Evolutionary conservation across 225 moss, liverwort and hornwort genomes (phyloP), one percentile per base, ranked within the genome.

Genomic region (Straminergon stramineum): DNA sequence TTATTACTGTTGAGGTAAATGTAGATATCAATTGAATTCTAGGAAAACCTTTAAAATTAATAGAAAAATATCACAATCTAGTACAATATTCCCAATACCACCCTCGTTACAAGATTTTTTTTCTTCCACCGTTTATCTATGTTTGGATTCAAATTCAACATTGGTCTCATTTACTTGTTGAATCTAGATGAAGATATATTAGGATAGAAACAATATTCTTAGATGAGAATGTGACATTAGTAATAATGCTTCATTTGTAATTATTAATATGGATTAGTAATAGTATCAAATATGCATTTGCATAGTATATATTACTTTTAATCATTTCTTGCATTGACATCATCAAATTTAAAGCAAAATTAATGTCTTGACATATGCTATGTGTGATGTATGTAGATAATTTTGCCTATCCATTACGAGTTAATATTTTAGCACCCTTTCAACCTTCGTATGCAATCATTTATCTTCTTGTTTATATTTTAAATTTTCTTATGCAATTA

Each of bases 401-500:
- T 61, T 88, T 89, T 88, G 92, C 92, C 30, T 93, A 93, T 39
- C 94, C 94, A 66, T 67, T 94, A 12, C 85, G 92, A 26, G 93
- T 94, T 21, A 94, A 92, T 52, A 93, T 94, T 87, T 87, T 94
- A 90, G 94, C 93, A 20, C 92, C 94, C 8, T 94, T 93, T 90
- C 94, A 93, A 83, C 94, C 94, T 86, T 94, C 93, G 93, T 94
- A 86, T 34, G 94, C 52, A 78, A 13, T 26, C 80, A 43, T 56
- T 30, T 7, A 31, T 35, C 7, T 11, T 14, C 17, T 41, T 58
- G 0, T 12, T n/a, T 77, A 5, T 15, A 3, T 35, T 34, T 84
- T 17, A 9, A 7, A 4, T 58, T 7, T 65, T 51, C 5, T 23
- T 39, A 3, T 2, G 10, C 14, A 64, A 21, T 10, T 21, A 5